Evolutionary conservation across 768 basidiomycete genomes (phyloP).

Genomic region (Macrolepiota fuliginosa): DNA sequence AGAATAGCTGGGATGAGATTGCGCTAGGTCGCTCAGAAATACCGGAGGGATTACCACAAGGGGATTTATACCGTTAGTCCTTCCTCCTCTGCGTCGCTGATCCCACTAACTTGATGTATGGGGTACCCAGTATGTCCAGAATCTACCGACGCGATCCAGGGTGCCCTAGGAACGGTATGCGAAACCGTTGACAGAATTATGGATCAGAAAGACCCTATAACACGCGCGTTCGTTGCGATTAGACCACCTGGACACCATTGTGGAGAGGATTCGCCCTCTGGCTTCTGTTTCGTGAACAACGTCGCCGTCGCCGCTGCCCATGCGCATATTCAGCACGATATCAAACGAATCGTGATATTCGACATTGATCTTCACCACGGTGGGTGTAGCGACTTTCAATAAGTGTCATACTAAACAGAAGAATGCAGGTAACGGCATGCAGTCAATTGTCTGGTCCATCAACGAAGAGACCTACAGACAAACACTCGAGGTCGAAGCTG

Average conservation of each 20-base stretch:
- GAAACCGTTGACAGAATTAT: slow-evolving; percentile 81
- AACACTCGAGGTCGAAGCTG: slow-evolving; percentile 54
- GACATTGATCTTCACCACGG: slow-evolving; percentile 95
- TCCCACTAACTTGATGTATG: not conserved
- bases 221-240: slow-evolving; percentile 77
- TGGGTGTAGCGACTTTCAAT: slow-evolving; percentile 23
- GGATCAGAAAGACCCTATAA: slow-evolving; percentile 9
- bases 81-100: slow-evolving; percentile 9
- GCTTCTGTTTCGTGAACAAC: slow-evolving; percentile 97
- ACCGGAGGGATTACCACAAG: slow-evolving; percentile 65
- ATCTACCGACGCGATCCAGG: slow-evolving; percentile 76
- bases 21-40: slow-evolving; percentile 67
- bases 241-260: slow-evolving; percentile 96
- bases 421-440: slow-evolving; percentile 86
- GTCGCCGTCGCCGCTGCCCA: slow-evolving; percentile 89
- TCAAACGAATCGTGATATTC: slow-evolving; percentile 80
- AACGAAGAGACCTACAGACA: slow-evolving; percentile 84
- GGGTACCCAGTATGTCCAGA: slow-evolving; percentile 64
- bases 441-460: slow-evolving; percentile 87
- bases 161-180: slow-evolving; percentile 80
- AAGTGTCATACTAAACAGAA: not conserved
- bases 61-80: slow-evolving; percentile 78
- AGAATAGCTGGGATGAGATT: slow-evolving; percentile 62
- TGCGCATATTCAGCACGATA: slow-evolving; percentile 76
- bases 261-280: slow-evolving; percentile 84